Evolutionary conservation across 2,329 filamentous ascomycete genomes (phyloP), one percentile per base, ranked within the genome.

Genomic region (Cytospora leucostoma): DNA sequence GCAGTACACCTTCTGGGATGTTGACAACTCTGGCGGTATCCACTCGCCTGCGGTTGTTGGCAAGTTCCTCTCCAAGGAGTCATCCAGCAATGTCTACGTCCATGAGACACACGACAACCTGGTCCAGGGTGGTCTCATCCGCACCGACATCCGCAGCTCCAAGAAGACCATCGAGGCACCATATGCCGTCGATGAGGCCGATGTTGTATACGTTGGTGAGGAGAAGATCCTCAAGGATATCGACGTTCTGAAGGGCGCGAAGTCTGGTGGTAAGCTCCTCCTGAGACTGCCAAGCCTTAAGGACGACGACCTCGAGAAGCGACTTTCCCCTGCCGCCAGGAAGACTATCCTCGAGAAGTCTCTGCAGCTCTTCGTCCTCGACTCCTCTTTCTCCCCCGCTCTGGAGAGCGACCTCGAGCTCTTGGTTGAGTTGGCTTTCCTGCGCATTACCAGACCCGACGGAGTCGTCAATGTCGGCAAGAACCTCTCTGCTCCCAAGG

Each of bases 1-100:
- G 75, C 91, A 98, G 76, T 98, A 95, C 79, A 89, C 88, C 13
- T 97, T 99, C 84, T 98, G 93, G 93, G 91, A 97, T 69, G 74
- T 91, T 49, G 94, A 97, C 72, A 84, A 88, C 74, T 93, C 93
- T 34, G 77, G 81, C 1, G 84, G 89, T 58, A 82, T 83, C 58
- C 80, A 81, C 64, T 88, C 92, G 1, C 88, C 92, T 12, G 77
- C 84, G 27, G 84, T 80, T 44, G 73, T 88, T 34, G 82, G 83
- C 67, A 80, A 77, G 63, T 73, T 87, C 13, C 85, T 81, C 81
- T 94, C 88, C 82, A 88, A 89, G 81, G 93, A 84, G 75, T 91
- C 79, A 75, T 90, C 79, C 76, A 83, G 71, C 71, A 86, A 88
- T 68, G 78, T 89, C 67, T 83, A 84, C 62, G 71, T 87, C 44